Percentiles rank a stretch among this genome's conserved stretches.
Conservation (phyloP, 805 yeast species). For the Kodamaea hsintzibuensis region DNA sequence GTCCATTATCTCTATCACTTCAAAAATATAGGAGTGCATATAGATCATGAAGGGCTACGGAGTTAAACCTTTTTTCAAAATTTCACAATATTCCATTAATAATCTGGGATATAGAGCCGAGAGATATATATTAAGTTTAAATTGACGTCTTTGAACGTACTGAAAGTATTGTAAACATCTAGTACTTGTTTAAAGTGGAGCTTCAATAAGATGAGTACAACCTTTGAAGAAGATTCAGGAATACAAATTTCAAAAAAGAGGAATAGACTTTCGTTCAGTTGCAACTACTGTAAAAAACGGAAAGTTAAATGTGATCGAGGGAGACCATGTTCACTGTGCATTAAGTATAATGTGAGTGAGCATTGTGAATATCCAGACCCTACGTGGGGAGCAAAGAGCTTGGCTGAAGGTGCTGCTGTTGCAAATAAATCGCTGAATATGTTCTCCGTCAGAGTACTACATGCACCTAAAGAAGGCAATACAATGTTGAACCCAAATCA, state of each 20-base stretch:
- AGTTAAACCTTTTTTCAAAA: not conserved
- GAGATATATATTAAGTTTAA: not conserved
- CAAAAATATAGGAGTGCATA: not conserved
- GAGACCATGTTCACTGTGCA: constrained; percentile 36
- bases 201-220: not conserved
- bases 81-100: not conserved
- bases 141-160: not conserved
- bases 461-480: not conserved
- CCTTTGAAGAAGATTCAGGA: not conserved
- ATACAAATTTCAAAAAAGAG: constrained; percentile 18
- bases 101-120: not conserved
- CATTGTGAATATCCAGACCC: constrained; percentile 27
- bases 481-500: not conserved
- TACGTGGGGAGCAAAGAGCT: not conserved
- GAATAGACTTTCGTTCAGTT: constrained; percentile 33
- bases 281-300: constrained; percentile 34
- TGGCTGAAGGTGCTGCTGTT: constrained; percentile 4
- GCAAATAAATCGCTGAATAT: not conserved
- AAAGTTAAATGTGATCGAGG: constrained; percentile 41
- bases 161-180: not conserved
- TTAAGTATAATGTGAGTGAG: constrained; percentile 22
- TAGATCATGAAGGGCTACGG: no score
- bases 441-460: not conserved
- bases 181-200: not conserved
- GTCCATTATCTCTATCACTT: no score